Conservation (phyloP, 352 stramenopile genomes). For the Phytophthora pini region DNA sequence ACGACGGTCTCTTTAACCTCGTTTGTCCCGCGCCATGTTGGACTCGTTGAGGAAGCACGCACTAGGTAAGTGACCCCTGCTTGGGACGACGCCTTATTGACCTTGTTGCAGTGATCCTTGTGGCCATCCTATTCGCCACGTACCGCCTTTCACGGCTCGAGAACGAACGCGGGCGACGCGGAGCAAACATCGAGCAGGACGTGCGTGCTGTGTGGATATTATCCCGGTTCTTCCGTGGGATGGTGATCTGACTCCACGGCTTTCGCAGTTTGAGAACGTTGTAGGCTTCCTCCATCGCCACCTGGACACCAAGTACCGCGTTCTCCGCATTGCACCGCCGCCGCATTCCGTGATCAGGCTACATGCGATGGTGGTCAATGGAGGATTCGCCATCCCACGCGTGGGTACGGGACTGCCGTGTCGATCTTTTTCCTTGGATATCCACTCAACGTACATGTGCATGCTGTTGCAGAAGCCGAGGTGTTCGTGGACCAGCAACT, state of each 20-base stretch:
- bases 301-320: slow-evolving; percentile 59
- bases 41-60: slow-evolving; percentile 47
- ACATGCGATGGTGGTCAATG: slow-evolving; percentile 67
- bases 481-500: slow-evolving; percentile 54
- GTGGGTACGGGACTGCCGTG: slow-evolving; percentile 49
- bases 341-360: slow-evolving; percentile 22
- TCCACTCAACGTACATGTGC: not conserved
- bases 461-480: slow-evolving; percentile 48
- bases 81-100: not conserved
- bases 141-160: slow-evolving; percentile 71
- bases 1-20: not conserved
- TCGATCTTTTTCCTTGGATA: slow-evolving; percentile 2
- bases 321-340: slow-evolving; percentile 46
- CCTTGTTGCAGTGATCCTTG: slow-evolving; percentile 54
- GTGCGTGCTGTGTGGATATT: slow-evolving; percentile 18
- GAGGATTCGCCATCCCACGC: slow-evolving; percentile 49
- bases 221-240: not conserved
- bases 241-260: slow-evolving; percentile 13
- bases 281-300: slow-evolving; percentile 48
- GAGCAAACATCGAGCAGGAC: slow-evolving; percentile 45
- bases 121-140: slow-evolving; percentile 63
- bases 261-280: slow-evolving; percentile 58
- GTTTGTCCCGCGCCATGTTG: slow-evolving; percentile 15
- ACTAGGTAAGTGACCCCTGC: slow-evolving; percentile 27
- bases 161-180: slow-evolving; percentile 39